A percentile compares a stretch with the other conserved stretches of the same genome.
Conservation (phyloP, 2,329 filamentous ascomycete species). For the Alternaria arbusti region DNA sequence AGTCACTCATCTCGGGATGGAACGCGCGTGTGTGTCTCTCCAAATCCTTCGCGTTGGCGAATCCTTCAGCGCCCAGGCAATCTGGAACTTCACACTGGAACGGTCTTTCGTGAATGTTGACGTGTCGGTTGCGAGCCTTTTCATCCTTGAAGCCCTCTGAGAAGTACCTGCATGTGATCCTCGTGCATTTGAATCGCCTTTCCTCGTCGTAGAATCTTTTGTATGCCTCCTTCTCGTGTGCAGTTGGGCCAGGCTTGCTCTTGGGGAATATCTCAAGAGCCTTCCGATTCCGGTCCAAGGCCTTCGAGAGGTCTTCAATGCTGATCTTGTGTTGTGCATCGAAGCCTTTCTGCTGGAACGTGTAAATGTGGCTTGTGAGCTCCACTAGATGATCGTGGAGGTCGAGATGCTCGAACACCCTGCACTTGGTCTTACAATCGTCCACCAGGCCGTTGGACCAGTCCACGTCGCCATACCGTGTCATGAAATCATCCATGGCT, state of each 20-base stretch:
- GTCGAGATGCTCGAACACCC: not conserved
- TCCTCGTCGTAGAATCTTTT: not conserved
- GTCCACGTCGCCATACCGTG: not conserved
- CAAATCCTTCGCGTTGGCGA: constrained; percentile 49
- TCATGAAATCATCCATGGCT: not conserved
- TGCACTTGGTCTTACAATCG: not conserved
- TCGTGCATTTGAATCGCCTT: not conserved
- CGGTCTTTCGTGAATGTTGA: constrained; percentile 31
- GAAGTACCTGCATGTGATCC: not conserved
- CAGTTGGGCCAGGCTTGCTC: not conserved
- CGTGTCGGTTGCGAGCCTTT: not conserved
- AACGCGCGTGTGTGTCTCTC: constrained; percentile 30
- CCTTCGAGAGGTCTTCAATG: not conserved
- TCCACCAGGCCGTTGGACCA: not conserved
- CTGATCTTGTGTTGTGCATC: not conserved
- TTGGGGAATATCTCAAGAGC: not conserved
- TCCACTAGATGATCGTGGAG: not conserved
- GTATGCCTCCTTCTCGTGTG: not conserved
- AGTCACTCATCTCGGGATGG: constrained; percentile 35
- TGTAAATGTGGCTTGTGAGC: not conserved
- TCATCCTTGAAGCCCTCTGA: not conserved
- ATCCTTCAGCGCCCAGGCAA: constrained; percentile 50
- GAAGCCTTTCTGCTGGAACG: not conserved
- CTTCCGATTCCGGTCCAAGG: not conserved
- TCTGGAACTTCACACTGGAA: constrained; percentile 47